phyloP scores from a whole-genome alignment of 202 grass and related monocot species.

The Musa balbisiana region DNA sequence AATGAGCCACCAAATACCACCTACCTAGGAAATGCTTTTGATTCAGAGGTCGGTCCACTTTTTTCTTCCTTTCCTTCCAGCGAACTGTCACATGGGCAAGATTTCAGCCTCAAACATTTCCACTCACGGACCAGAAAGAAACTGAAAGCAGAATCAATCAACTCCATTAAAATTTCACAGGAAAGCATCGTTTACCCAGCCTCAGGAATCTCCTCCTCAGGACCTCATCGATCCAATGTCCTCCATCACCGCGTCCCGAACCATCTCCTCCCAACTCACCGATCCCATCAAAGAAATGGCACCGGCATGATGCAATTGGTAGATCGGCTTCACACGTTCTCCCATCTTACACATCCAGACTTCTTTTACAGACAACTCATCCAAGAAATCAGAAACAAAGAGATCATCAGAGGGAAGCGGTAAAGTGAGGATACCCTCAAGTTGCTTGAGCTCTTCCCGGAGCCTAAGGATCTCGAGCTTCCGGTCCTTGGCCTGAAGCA shows the following conservation, averaged over 20 bases:
- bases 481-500: slow-evolving; percentile 66
- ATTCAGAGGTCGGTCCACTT: slow-evolving; percentile 41
- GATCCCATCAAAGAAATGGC: slow-evolving; percentile 84
- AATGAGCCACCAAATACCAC: not conserved
- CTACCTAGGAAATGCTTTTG: slow-evolving; percentile 48
- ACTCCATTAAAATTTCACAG: not conserved
- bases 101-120: not conserved
- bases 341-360: slow-evolving; percentile 41
- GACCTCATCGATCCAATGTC: slow-evolving; percentile 86
- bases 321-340: slow-evolving; percentile 32
- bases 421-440: slow-evolving; percentile 23
- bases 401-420: not conserved
- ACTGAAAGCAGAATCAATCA: slow-evolving; percentile 1
- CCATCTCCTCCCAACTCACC: slow-evolving; percentile 28
- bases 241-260: slow-evolving; percentile 20
- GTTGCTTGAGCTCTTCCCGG: slow-evolving; percentile 65
- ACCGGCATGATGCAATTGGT: slow-evolving; percentile 51
- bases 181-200: slow-evolving; percentile 37
- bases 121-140: not conserved
- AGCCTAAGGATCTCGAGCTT: slow-evolving; percentile 70
- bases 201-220: slow-evolving; percentile 81
- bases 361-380: not conserved
- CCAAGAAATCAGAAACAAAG: not conserved
- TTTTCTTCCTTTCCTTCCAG: slow-evolving; percentile 67
- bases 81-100: slow-evolving; percentile 36